These are phyloP conservation scores for Pseudodiploospora longispora DNA, from an alignment of 2,329 filamentous ascomycete genomes.

Conservation along the genomic window DNA sequence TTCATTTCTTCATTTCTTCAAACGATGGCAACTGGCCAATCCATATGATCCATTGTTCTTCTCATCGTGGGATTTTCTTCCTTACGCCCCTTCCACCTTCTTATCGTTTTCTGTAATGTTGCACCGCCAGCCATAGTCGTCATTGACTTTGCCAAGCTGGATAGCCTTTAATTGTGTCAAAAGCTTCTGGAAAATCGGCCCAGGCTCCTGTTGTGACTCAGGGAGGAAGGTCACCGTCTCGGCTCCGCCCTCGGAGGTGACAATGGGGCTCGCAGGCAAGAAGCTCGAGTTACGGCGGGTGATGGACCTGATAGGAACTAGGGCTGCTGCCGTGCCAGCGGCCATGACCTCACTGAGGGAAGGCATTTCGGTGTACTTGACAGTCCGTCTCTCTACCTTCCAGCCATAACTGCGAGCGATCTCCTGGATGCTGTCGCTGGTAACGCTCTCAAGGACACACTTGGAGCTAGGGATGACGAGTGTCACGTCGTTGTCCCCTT, in stretches of 20 bases:
- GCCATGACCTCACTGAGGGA: constrained; percentile 70
- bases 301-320: constrained; percentile 89
- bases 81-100: constrained; percentile 2
- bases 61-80: no score
- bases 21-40: no score
- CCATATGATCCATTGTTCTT: no score
- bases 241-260: constrained; percentile 23
- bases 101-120: constrained; percentile 37
- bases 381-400: constrained; percentile 68
- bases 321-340: constrained; percentile 80
- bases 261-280: constrained; percentile 28
- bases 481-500: constrained; percentile 52
- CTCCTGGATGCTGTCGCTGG: constrained; percentile 67
- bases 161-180: constrained; percentile 74
- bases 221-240: constrained; percentile 51
- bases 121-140: constrained; percentile 66
- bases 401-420: constrained; percentile 75
- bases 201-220: constrained; percentile 56
- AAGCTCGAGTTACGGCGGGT: constrained; percentile 47
- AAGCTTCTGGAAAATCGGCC: constrained; percentile 64
- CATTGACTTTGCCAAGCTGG: constrained; percentile 71
- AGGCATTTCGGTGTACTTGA: constrained; percentile 53
- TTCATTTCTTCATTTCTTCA: no score
- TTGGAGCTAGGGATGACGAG: constrained; percentile 82
- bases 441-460: constrained; percentile 82